Base-by-base conservation (phyloP, 306 rosid genomes). In the Lithocarpus polystachyus region DNA sequence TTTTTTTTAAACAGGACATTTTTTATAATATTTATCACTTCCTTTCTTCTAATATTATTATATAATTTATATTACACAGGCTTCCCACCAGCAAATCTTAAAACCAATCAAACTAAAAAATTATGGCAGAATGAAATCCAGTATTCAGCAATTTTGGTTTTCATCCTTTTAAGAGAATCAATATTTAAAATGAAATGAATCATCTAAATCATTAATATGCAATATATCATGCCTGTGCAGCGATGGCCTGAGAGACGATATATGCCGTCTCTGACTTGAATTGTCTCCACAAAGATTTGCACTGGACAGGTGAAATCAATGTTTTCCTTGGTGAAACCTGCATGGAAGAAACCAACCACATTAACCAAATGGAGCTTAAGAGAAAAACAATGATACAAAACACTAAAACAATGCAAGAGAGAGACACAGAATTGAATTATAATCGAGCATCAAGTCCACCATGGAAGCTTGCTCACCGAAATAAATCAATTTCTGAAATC, bases 231-330 rank as follows among this genome's bases (percentile, higher is more conserved):
- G 82, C 99, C 99, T 96, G 98, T 54, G 99, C 97, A 83, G 98
- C 74, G 81, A 96, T 96, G 82, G 99, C 99, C 83, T 96, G 99
- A 62, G 99, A 84, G 71, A 96, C 99, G 37, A 78, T 96, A 85
- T 91, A 96, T 81, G 91, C 99, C 5, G 99, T 96, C 85, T 96
- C 99, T 77, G 88, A 71, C 84, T 85, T 90, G 89, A 96, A 96
- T 82, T 96, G 99, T 88, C 97, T 87, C 99, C 99, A 96, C 91
- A 96, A 57, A 74, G 96, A 86, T 82, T 89, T 96, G 89, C 99
- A 96, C 82, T 96, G 98, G 78, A 96, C 99, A 31, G 99, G 99
- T 53, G 98, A 87, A 83, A 96, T 86, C 89, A 96, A 78, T 29
- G 98, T 96, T 82, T 88, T 88, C 52, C 91, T 56, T 56, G 93